Conservation (phyloP, 2,329 filamentous ascomycete genomes). For the Apiospora marii region DNA sequence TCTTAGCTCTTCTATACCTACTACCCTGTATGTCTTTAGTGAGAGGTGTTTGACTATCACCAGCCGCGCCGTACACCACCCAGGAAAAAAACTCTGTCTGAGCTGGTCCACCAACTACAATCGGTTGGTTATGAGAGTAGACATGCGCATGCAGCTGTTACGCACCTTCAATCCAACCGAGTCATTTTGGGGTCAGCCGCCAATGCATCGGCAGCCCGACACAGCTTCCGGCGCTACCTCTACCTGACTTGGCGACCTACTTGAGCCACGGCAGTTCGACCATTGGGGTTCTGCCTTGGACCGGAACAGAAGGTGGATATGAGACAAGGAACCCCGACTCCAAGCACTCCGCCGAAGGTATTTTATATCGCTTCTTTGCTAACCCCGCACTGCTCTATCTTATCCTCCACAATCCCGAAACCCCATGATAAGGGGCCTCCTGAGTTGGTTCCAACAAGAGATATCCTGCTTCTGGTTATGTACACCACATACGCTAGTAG, state of each 20-base stretch:
- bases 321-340: not conserved
- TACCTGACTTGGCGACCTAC: not conserved
- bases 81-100: not conserved
- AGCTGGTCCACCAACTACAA: not conserved
- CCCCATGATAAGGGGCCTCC: not conserved
- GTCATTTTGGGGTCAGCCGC: slow-evolving; percentile 3
- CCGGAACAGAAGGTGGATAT: slow-evolving; percentile 11
- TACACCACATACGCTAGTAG: not conserved
- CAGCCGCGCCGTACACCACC: no score
- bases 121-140: not conserved
- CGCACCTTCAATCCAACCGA: not conserved
- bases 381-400: not conserved
- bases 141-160: not conserved
- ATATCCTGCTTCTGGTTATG: not conserved
- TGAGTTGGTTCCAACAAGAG: not conserved
- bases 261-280: not conserved
- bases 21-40: not conserved
- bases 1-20: not conserved
- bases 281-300: not conserved
- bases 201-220: not conserved
- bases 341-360: not conserved
- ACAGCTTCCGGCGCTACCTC: not conserved
- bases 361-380: not conserved
- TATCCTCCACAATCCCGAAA: slow-evolving; percentile 8
- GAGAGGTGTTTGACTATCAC: no score